These are phyloP conservation scores for Fusarium avenaceum DNA, from an alignment of 2,329 filamentous ascomycete genomes.

Conservation along the genomic window DNA sequence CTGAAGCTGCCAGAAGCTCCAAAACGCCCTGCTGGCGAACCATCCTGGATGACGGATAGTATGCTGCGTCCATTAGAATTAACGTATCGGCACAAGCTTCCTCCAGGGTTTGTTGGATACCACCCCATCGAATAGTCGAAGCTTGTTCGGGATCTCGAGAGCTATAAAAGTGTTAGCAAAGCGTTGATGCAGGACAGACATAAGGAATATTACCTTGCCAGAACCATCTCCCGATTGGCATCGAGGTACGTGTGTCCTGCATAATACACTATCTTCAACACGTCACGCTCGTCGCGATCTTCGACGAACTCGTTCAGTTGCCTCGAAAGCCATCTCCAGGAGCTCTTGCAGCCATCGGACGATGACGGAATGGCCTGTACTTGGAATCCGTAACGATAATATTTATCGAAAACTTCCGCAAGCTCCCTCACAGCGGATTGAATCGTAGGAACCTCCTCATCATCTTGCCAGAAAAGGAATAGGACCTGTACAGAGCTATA, in stretches of 20 bases:
- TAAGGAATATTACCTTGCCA: constrained; percentile 63
- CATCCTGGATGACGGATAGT: constrained; percentile 67
- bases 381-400: constrained; percentile 66
- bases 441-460: constrained; percentile 60
- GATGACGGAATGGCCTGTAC: constrained; percentile 64
- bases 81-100: constrained; percentile 68
- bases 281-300: constrained; percentile 66
- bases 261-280: constrained; percentile 71
- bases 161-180: constrained; percentile 54
- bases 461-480: constrained; percentile 70
- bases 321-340: constrained; percentile 67
- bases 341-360: constrained; percentile 62
- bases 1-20: constrained; percentile 68
- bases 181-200: background rate
- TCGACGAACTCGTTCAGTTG: constrained; percentile 67
- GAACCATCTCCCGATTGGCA: constrained; percentile 68
- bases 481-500: constrained; percentile 67
- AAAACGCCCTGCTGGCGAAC: constrained; percentile 66
- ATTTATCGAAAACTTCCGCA: constrained; percentile 63
- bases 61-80: constrained; percentile 71
- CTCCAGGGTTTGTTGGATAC: constrained; percentile 69
- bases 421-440: constrained; percentile 62
- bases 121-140: constrained; percentile 67
- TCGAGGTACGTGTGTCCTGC: constrained; percentile 68
- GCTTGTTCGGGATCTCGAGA: constrained; percentile 61